phyloP scores from a whole-genome alignment of 768 basidiomycete species.

The Kwoniella sp. region DNA sequence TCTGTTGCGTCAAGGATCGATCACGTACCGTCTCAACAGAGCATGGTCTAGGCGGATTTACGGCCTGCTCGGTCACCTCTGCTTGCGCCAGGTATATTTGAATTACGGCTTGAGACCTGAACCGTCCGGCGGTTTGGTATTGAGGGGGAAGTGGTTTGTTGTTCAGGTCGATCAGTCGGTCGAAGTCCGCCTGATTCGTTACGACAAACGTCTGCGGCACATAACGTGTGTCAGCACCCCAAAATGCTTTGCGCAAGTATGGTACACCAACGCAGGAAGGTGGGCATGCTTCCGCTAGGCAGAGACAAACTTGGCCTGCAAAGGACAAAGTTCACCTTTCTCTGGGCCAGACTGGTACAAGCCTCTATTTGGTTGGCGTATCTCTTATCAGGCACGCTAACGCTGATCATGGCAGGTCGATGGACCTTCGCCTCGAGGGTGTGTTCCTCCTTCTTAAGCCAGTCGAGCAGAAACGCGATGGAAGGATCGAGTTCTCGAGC shows the following conservation, averaged over 20 bases:
- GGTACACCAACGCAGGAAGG: no score
- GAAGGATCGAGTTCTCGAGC: constrained; percentile 62
- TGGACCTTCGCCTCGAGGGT: constrained; percentile 79
- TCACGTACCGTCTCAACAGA: constrained; percentile 63
- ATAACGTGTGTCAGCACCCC: no score
- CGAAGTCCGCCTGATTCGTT: constrained; percentile 79
- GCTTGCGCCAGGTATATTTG: constrained; percentile 30
- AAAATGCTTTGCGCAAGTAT: no score
- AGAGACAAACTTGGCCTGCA: not conserved
- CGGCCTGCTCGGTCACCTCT: constrained; percentile 27
- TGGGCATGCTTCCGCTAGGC: not conserved
- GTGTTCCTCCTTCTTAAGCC: constrained; percentile 60
- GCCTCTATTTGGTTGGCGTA: constrained; percentile 75
- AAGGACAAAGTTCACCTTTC: constrained; percentile 63
- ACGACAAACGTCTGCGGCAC: constrained; percentile 74
- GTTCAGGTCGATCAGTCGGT: constrained; percentile 67
- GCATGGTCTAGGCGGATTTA: constrained; percentile 35
- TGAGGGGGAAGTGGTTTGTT: constrained; percentile 56
- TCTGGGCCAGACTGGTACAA: constrained; percentile 64
- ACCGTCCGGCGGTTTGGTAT: no score
- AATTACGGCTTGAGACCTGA: no score
- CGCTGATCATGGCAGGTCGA: constrained; percentile 76
- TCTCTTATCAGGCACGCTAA: constrained; percentile 67
- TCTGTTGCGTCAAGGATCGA: not conserved
- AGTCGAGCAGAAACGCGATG: constrained; percentile 43